These are phyloP conservation scores for Lunularia cruciata DNA, from an alignment of 225 moss, liverwort and hornwort species.

Conservation along the genomic window DNA sequence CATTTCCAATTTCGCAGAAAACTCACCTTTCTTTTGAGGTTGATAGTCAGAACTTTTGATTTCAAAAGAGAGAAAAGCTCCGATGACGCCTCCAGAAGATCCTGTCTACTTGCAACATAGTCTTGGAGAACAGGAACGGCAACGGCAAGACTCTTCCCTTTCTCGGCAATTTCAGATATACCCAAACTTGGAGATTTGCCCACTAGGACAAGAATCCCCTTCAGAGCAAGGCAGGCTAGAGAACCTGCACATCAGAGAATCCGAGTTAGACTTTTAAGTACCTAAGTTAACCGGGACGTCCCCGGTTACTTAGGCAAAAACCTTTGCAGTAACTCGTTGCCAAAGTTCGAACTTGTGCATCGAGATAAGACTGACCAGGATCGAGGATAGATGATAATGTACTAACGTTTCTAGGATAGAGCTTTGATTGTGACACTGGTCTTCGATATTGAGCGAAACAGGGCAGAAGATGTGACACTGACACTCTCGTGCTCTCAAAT, in stretches of 20 bases:
- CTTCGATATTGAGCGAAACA: too few relatives aligned
- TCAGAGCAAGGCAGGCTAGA: constrained; percentile 35
- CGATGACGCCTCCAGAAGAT: constrained; percentile 41
- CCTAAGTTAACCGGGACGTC: too few relatives aligned
- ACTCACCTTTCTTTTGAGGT: constrained; percentile 37
- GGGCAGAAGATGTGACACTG: too few relatives aligned
- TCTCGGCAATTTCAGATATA: constrained; percentile 12
- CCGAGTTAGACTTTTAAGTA: too few relatives aligned
- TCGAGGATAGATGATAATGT: neutral
- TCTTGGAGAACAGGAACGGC: constrained; percentile 40
- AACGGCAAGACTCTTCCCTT: constrained; percentile 24
- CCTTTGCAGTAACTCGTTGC: neutral
- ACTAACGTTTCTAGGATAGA: too few relatives aligned
- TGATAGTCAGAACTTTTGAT: constrained; percentile 20
- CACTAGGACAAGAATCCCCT: constrained; percentile 40
- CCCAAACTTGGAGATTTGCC: neutral
- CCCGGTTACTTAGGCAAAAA: neutral
- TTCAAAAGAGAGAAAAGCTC: constrained; percentile 42
- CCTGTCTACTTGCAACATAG: constrained; percentile 36
- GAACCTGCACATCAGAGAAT: constrained; percentile 16
- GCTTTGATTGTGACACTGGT: too few relatives aligned
- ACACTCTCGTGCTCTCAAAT: too few relatives aligned
- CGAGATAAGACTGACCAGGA: neutral
- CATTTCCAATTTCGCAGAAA: too few relatives aligned
- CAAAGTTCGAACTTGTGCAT: neutral